Base-by-base conservation (phyloP, 2,329 filamentous ascomycete species). In the Drechmeria coniospora region DNA sequence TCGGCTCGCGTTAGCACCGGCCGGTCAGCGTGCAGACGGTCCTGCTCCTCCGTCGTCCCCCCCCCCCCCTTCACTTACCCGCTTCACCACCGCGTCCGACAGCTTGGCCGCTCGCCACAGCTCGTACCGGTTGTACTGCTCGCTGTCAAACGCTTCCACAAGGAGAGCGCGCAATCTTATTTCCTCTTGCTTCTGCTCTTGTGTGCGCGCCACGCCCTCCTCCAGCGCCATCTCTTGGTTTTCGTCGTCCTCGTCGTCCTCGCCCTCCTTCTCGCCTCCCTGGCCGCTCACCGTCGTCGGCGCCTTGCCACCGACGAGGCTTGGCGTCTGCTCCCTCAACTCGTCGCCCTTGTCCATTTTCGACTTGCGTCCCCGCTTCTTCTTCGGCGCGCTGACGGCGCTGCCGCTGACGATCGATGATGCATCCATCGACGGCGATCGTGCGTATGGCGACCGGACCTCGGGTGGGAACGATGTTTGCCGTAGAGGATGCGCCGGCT, bases 381-480 rank as follows among this genome's bases (percentile, higher is more conserved):
- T 69, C 57, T 68, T 71, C 1, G 51, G 42, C 0, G 50, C 50
- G 47, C 64, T 67, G 35, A 65, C 62, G 25, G 65, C 66, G 26
- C 70, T 74, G 18, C 71, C 74, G 35, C 71, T 72, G 11, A 74
- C 65, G 24, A 72, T 57, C 21, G 67, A 74, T 30, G 60, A 56
- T 7, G 55, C 63, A 32, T 79, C 75, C 27, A 74, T 59, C 2
- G 72, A 79, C 0, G 77, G 77, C 0, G 75, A 80, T 11, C 76
- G 68, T 12, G 61, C 61, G 22, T 64, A 65, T 0, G 68, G 63
- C 3, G 68, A 71, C 14, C 60, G 51, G 19, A 51, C 53, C 29
- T 69, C 75, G 15, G 79, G 79, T 0, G 79, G 78, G 45, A 84
- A 90, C 0, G 79, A 83, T 4, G 82, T 86, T 44, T 84, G 79